A percentile compares a stretch with the other conserved stretches of the same genome.
phyloP scores from a whole-genome alignment of 257 asterid genomes.

The Ophiorrhiza pumila region DNA sequence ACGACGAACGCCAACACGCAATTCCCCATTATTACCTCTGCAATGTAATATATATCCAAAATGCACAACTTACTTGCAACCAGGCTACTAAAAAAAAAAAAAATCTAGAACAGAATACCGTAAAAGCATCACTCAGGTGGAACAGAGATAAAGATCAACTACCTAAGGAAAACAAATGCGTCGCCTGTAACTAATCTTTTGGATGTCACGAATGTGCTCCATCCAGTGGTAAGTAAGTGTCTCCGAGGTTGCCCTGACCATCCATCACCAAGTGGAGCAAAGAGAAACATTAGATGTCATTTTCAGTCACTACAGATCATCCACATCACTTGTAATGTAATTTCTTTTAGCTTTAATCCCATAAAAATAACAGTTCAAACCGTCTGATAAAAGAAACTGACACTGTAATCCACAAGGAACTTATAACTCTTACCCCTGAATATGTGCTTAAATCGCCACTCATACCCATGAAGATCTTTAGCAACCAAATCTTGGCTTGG shows the following conservation, averaged over 20 bases:
- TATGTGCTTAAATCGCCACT: slow-evolving; percentile 92
- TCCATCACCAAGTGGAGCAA: background rate
- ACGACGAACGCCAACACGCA: slow-evolving; percentile 77
- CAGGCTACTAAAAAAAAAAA: too few species aligned
- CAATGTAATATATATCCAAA: background rate
- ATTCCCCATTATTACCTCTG: slow-evolving; percentile 66
- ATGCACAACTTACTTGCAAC: background rate
- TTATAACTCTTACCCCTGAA: slow-evolving; percentile 59
- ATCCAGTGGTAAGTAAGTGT: slow-evolving; percentile 77
- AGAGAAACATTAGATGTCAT: background rate
- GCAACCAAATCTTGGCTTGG: slow-evolving; percentile 88
- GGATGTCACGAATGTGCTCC: slow-evolving; percentile 82
- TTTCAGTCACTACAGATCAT: background rate
- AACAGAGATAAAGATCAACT: background rate
- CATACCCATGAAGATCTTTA: slow-evolving; percentile 74
- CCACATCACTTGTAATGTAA: background rate
- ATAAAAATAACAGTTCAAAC: background rate
- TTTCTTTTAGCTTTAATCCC: background rate
- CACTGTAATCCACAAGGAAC: slow-evolving; percentile 1
- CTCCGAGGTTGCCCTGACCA: slow-evolving; percentile 78
- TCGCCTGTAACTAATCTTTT: slow-evolving; percentile 72
- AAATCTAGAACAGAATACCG: background rate
- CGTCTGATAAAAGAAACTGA: background rate
- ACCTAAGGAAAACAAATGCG: slow-evolving; percentile 78
- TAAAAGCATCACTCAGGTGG: background rate